Evolutionary conservation across 352 stramenopile genomes (phyloP), one percentile per base, ranked within the genome.

Genomic region (Saprolegnia diclina): DNA sequence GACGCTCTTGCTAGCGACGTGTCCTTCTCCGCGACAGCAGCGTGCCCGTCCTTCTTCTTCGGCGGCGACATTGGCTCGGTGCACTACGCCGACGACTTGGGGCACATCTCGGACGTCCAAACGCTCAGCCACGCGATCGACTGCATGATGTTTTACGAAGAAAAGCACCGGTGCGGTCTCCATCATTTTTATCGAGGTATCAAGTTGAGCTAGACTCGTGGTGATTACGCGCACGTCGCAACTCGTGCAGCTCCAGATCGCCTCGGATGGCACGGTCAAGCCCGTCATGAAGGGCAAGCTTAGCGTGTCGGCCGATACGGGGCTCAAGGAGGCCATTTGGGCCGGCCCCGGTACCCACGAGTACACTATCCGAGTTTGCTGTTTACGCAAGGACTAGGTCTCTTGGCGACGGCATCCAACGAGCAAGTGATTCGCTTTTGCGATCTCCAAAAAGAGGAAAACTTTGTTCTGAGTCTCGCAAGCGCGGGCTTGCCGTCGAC

Each of bases 11-110:
- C 14, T 26, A 63, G 48, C 45, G 53, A 67, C 18, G 26, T 59
- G 16, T 56, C 71, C 3, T 90, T 87, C 59, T 74, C 81, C 9
- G 79, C 87, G 55, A 74, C 77, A 7, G 52, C 52, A 4, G 71
- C 76, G 5, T 94, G 86, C 54, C 87, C 87, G 26, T 80, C 89
- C 32, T 98, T 98, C 71, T 98, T 98, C 72, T 95, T 97, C 62
- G 91, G 89, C n/a, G 91, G 88, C n/a, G 87, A 97, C 63, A 78
- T 82, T 22, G 94, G 93, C 1, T 85, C 83, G 19, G 83, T 98
- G 6, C 88, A 93, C 76, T 96, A 96, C 65, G 89, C 89, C 0
- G 92, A 98, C 72, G 93, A 98, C 63, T 71, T 97, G 9, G 92
- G 92, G 1, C 89, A 97, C 71, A 95, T 95, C 64, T 90, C 87